Evolutionary conservation across 768 basidiomycete genomes (phyloP).

Genomic region (Epithele typhae): DNA sequence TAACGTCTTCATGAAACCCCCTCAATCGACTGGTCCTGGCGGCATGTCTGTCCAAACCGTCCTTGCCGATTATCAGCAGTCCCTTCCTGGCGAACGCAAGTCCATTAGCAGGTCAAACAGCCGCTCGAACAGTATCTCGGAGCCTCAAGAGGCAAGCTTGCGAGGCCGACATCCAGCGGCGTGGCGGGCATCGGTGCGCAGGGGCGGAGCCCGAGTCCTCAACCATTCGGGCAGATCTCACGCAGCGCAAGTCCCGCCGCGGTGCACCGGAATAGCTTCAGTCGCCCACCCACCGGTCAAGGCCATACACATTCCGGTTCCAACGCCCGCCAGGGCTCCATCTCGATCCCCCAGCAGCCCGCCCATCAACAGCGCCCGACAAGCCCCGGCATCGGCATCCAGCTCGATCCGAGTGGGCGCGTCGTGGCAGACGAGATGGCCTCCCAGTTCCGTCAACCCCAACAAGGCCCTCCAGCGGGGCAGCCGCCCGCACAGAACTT

Average conservation of each 20-base stretch:
- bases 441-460: conserved; percentile 27
- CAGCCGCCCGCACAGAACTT: conserved; percentile 37
- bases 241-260: conserved; percentile 48
- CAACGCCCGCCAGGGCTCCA: conserved; percentile 33
- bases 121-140: conserved; percentile 24
- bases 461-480: conserved; percentile 29
- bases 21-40: conserved; percentile 38
- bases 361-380: conserved; percentile 45
- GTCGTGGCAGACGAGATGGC: conserved; percentile 83
- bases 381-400: conserved; percentile 78
- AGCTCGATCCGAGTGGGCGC: conserved; percentile 72
- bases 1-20: conserved; percentile 75
- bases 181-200: conserved; percentile 83
- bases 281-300: conserved; percentile 10
- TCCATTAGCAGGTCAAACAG: conserved; percentile 54
- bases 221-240: conserved; percentile 40
- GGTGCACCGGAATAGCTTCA: conserved; percentile 20
- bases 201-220: conserved; percentile 57
- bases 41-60: conserved; percentile 69
- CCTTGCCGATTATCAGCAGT: conserved; percentile 72
- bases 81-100: conserved; percentile 81
- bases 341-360: conserved; percentile 18
- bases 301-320: conserved; percentile 14
- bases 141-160: conserved; percentile 9
- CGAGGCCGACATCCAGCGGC: conserved; percentile 54